A percentile compares a stretch with the other conserved stretches of the same genome.
Conservation (phyloP, 257 asterid genomes). For the Rehmannia glutinosa region DNA sequence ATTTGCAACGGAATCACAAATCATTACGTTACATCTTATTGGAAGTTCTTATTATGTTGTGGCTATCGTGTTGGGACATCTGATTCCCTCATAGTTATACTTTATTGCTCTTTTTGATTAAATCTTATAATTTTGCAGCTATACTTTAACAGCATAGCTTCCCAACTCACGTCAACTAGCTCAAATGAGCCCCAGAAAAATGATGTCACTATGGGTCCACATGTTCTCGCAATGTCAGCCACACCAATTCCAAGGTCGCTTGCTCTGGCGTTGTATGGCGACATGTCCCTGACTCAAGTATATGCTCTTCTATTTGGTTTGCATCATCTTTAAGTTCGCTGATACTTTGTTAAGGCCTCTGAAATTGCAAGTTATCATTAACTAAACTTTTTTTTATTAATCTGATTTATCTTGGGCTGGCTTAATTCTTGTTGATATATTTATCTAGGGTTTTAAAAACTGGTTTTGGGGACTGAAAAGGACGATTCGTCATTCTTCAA, state of each 20-base stretch:
- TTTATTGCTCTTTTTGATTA: slow-evolving; percentile 16
- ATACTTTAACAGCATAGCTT: slow-evolving; percentile 49
- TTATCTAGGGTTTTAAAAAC: no score
- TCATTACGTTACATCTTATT: background rate
- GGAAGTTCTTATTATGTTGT: background rate
- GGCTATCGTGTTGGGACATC: background rate
- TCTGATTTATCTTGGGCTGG: no score
- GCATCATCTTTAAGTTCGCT: background rate
- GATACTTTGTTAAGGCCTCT: background rate
- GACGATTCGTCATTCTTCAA: no score
- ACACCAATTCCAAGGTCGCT: slow-evolving; percentile 97
- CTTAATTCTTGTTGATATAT: no score
- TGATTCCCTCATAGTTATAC: background rate
- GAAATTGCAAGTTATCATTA: background rate
- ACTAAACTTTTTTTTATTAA: no score
- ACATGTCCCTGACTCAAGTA: slow-evolving; percentile 96
- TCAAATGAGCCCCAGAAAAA: slow-evolving; percentile 37
- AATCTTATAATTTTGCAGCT: slow-evolving; percentile 50
- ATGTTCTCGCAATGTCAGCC: slow-evolving; percentile 95
- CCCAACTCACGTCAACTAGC: slow-evolving; percentile 43
- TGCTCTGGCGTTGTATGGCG: slow-evolving; percentile 94
- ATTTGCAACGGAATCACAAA: background rate
- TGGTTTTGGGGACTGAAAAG: no score
- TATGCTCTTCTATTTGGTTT: slow-evolving; percentile 22
- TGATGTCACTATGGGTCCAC: slow-evolving; percentile 74